Evolutionary conservation across 2,329 filamentous ascomycete genomes (phyloP), one percentile per base, ranked within the genome.

Genomic region (Calonectria hawksworthii): DNA sequence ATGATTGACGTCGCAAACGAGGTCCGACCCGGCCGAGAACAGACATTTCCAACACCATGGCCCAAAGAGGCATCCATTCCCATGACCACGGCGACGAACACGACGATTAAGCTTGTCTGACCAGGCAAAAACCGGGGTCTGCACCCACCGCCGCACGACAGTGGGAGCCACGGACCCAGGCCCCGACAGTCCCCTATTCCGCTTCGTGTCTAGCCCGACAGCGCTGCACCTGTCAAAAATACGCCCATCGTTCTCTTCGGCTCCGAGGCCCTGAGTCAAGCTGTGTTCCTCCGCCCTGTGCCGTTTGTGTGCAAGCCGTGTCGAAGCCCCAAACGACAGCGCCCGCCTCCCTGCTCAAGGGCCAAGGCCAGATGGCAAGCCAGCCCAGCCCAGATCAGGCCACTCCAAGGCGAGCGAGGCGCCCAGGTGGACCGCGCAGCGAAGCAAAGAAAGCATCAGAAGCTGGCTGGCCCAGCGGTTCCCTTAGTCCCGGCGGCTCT

Each of bases 21-120:
- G 52, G 75, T 52, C 70, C 69, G 61, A 74, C 61, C 72, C 50
- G 28, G 44, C 69, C 65, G 66, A 65, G 32, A 74, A 72, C 34
- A 65, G 30, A 72, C 34, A 64, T n/a, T 52, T 66, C 50, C 50
- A 79, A 66, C 64, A 76, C 75, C 77, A 76, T 81, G 69, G 68
- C 77, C 70, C 70, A 81, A 74, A 76, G 61, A 67, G 78, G 76
- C 74, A 78, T 78, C 71, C 72, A 81, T 76, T 74, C 70, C 74
- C 76, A 76, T 76, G 28, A 51, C 67, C 47, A 67, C 28, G 10
- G 44, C 26, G 38, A 44, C 52, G 38, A 68, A 34, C 44, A 69
- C 50, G 56, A 64, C 74, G 73, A 80, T 80, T 80, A 81, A 81
- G 78, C 78, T 80, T 77, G 70, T 75, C 74, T 63, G 64, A 68